Evolutionary conservation across 2,329 filamentous ascomycete species (phyloP), one percentile per base, ranked within the genome.

Genomic region (Trichothecium sympodiale): DNA sequence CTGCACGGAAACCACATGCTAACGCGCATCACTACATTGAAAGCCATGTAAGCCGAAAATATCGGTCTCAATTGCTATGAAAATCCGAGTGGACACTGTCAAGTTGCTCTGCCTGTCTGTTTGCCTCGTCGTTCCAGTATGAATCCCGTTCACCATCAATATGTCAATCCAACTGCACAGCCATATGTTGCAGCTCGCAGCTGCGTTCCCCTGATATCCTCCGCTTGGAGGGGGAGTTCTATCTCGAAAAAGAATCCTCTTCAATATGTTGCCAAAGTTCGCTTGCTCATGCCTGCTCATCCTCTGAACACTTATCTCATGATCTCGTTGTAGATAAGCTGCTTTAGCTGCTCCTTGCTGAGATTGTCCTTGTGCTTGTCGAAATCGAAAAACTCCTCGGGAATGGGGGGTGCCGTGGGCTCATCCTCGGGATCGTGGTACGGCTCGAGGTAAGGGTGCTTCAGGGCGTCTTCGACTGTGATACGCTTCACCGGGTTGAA

Each of bases 401-500:
- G 91, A 52, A 98, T 98, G 16, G 91, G 88, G 30, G 88, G 84
- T 14, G 91, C 91, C 10, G 86, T 95, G 34, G 91, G 91, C 71
- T 98, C 91, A 56, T 98, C 91, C 55, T 96, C 91, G 6, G 91
- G 91, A 59, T 98, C 91, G 60, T 98, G 91, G 63, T 98, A 98
- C 5, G 91, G 91, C 68, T 98, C 91, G 25, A 98, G 76, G 63
- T 98, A 98, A 5, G 91, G 89, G 64, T 98, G 91, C 65, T 91
- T 93, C 45, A 98, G 73, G 15, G 91, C 91, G 45, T 98, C 91
- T 56, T 96, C 91, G 17, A 98, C 91, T 2, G 86, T 94, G 60
- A 98, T 98, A 47, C 91, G 84, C 78, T 98, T 98, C 43, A 91
- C 86, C 0, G 91, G 91, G 65, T 98, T 98, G 70, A 98, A 98